Base-by-base conservation (phyloP, 169 alveolate species). In the Cryptosporidium baileyi region DNA sequence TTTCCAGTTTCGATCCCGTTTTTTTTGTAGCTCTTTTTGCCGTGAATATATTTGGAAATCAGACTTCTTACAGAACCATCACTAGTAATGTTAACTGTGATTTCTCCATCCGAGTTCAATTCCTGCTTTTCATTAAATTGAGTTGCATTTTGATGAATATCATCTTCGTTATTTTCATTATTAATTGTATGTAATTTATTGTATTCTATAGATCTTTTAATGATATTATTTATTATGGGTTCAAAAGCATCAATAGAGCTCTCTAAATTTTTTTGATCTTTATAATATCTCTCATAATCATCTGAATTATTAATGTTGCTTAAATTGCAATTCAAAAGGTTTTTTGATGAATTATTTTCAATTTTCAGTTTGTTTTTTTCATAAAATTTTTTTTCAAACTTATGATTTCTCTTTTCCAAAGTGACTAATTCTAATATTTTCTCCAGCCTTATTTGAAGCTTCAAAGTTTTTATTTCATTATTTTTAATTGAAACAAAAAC, bases 31-130 rank as follows among this genome's bases (percentile, higher is more conserved):
- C 54, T 44, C 15, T 44, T 51, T 36, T 40, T 60, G 0, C 85
- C 85, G 17, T 54, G 49, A 54, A 74, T 54, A 41, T 74, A 74
- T 43, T 59, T 57, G 4, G 47, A 36, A 30, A 74, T 15, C 49
- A 74, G 32, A 26, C 67, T 52, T 57, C 85, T 51, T 1, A 61
- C 67, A 8, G 63, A 52, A 4, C 67, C 85, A 57, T 74, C 85
- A 6, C 61, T 54, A 24, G 44, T 74, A 30, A 74, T 74, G 24
- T 43, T 51, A 7, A 54, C 85, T 17, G 74, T 74, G 2, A 74
- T 74, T 24, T 57, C 67, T 24, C 36, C 57, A 19, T 61, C 63
- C 13, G 1, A 30, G 5, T 57, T 38, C n/a, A 30, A 24, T 7
- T 17, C 63, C 59, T 9, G 15, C 19, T 47, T 47, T n/a, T 11